Evolutionary conservation across 1,284 basidiomycete genomes (phyloP), one percentile per base, ranked within the genome.

Genomic region (Fomitopsis schrenkii): DNA sequence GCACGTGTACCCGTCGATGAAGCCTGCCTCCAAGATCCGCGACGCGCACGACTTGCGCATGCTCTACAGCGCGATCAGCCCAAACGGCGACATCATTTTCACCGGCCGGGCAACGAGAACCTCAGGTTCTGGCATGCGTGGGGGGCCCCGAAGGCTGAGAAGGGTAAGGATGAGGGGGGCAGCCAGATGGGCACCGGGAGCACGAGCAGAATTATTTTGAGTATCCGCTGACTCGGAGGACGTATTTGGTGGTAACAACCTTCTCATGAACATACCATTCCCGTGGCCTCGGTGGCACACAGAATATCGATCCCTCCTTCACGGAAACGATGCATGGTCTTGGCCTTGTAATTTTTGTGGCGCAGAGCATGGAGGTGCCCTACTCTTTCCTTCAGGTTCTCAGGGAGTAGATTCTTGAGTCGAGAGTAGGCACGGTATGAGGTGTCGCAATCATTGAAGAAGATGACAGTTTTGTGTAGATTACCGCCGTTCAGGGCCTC

Each of bases 1-100:
- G 26, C 81, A 83, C 71, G 74, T 76, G 8, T 82, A 81, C 69
- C 81, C 80, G 0, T 76, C 76, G 1, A 72, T 95, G 74, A 83
- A 88, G 53, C 83, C 90, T 59, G 84, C 97, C 5, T 90, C 90
- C 33, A 95, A 97, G 74, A 93, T 97, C 60, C 83, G 90, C 7
- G 93, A 96, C 62, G 95, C 95, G 3, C 96, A 98, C 70, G 95
- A 97, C 70, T 87, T 89, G 28, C 80, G 96, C 1, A 92, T 98
- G 55, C 77, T 98, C 45, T 94, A 91, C 72, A 92, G 90, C 57
- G 85, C 88, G n/a, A 73, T 97, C 8, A 86, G 89, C 57, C 96
- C 95, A 1, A 90, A 88, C 15, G 96, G 95, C 0, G 94, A 95
- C 67, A 86, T 94, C 6, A 87, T 98, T 6, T 91, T 88, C 65